Conservation (phyloP, 2,329 filamentous ascomycete genomes). For the Pyrenophora graminea region DNA sequence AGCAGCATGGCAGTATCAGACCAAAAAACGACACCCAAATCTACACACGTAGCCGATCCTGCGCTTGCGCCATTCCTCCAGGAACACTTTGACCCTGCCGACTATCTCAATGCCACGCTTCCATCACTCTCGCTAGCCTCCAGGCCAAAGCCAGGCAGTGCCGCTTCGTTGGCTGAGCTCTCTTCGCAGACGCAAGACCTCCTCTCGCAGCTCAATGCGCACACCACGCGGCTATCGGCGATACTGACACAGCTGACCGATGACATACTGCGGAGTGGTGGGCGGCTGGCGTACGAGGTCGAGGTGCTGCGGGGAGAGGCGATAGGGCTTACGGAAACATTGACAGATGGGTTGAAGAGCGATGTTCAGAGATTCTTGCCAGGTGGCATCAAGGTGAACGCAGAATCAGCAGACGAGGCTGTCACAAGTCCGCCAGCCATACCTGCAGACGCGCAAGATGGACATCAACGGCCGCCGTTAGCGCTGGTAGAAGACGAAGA, state of each 20-base stretch:
- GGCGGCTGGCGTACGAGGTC: conserved; percentile 89
- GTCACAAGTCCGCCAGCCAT: conserved; percentile 1
- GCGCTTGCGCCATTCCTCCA: conserved; percentile 75
- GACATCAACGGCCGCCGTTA: neutral
- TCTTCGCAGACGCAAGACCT: conserved; percentile 80
- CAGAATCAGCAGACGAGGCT: conserved; percentile 8
- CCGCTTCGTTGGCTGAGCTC: conserved; percentile 71
- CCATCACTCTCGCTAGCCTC: conserved; percentile 64
- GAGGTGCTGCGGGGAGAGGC: conserved; percentile 91
- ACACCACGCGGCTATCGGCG: conserved; percentile 80
- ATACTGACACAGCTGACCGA: conserved; percentile 89
- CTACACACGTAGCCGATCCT: conserved; percentile 69
- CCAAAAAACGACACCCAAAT: conserved; percentile 26
- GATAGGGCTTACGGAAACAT: conserved; percentile 74
- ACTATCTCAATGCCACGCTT: conserved; percentile 80
- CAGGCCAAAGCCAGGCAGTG: conserved; percentile 47
- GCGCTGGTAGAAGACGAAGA: conserved; percentile 7
- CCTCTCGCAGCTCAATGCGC: conserved; percentile 85
- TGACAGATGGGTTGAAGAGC: conserved; percentile 71
- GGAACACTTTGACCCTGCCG: conserved; percentile 77
- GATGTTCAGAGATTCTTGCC: conserved; percentile 77
- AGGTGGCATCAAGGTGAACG: conserved; percentile 37
- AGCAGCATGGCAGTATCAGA: conserved; percentile 35
- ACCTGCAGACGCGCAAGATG: conserved; percentile 4
- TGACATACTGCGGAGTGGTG: conserved; percentile 88